phyloP scores from a whole-genome alignment of 2,329 filamentous ascomycete genomes.

The Didymella glomerata region DNA sequence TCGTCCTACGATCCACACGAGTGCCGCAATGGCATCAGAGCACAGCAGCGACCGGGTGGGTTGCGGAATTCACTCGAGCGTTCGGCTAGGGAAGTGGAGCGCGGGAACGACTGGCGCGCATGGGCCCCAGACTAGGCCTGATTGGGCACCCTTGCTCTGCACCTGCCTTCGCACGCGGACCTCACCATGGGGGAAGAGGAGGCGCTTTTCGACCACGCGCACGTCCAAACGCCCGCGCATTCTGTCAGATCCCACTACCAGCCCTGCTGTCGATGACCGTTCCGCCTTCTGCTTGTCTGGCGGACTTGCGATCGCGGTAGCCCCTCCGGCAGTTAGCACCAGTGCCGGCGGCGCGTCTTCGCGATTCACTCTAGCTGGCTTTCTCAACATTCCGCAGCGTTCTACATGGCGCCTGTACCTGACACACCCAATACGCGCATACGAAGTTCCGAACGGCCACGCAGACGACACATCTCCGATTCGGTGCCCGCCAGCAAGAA shows the following conservation, averaged over 20 bases:
- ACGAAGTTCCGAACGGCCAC: slow-evolving; percentile 45
- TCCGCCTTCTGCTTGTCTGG: slow-evolving; percentile 30
- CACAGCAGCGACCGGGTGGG: slow-evolving; percentile 4
- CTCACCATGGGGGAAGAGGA: slow-evolving; percentile 23
- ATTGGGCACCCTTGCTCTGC: slow-evolving; percentile 7
- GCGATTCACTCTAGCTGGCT: slow-evolving; percentile 38
- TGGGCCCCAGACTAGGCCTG: background rate
- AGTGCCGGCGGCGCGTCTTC: slow-evolving; percentile 44
- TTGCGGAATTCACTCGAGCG: slow-evolving; percentile 12
- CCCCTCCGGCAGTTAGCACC: slow-evolving; percentile 32
- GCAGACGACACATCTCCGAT: slow-evolving; percentile 47
- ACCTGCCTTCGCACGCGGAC: slow-evolving; percentile 27
- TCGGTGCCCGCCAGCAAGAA: slow-evolving; percentile 56
- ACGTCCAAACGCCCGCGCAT: slow-evolving; percentile 31
- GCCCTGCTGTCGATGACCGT: slow-evolving; percentile 36
- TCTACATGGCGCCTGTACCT: slow-evolving; percentile 48
- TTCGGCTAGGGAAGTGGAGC: slow-evolving; percentile 19
- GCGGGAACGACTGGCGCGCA: slow-evolving; percentile 6
- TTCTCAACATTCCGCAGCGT: slow-evolving; percentile 35
- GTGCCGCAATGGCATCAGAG: background rate
- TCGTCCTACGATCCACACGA: slow-evolving; percentile 4
- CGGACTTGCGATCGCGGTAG: slow-evolving; percentile 41
- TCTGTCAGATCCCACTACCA: slow-evolving; percentile 18
- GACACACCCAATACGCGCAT: slow-evolving; percentile 50
- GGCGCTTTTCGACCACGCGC: slow-evolving; percentile 23